A percentile compares a stretch with the other conserved stretches of the same genome.
These are phyloP conservation scores for Phytophthora capsici DNA, from an alignment of 352 stramenopile species.

Conservation along the genomic window DNA sequence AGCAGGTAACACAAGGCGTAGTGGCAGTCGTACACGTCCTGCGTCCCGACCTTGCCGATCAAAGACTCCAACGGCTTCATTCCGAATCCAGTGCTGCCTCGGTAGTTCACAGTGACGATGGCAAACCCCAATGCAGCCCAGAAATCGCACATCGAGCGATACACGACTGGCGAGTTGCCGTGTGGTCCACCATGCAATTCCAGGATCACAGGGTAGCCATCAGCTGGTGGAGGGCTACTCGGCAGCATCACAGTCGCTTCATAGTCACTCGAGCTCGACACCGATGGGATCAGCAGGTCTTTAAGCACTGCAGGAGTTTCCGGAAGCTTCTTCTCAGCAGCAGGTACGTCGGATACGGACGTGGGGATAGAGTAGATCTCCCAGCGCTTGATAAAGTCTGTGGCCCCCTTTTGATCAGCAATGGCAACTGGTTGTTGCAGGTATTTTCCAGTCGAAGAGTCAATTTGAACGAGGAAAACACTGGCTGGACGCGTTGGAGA, in stretches of 20 bases:
- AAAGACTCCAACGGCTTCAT: slow-evolving; percentile 90
- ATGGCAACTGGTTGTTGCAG: slow-evolving; percentile 42
- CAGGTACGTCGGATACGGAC: slow-evolving; percentile 52
- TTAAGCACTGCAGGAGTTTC: slow-evolving; percentile 42
- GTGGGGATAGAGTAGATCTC: slow-evolving; percentile 63
- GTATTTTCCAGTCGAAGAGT: slow-evolving; percentile 53
- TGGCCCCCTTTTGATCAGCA: slow-evolving; percentile 48
- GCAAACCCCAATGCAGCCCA: slow-evolving; percentile 91
- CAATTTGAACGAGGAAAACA: slow-evolving; percentile 63
- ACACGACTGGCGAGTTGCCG: slow-evolving; percentile 85
- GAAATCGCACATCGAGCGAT: slow-evolving; percentile 89
- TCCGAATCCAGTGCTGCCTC: slow-evolving; percentile 95
- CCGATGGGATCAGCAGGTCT: slow-evolving; percentile 55
- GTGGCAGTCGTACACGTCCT: slow-evolving; percentile 95
- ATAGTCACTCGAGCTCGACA: slow-evolving; percentile 59
- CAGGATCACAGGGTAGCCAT: slow-evolving; percentile 80
- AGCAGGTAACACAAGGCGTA: slow-evolving; percentile 80
- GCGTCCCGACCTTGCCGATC: slow-evolving; percentile 87
- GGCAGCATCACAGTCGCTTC: slow-evolving; percentile 85
- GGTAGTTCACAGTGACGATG: slow-evolving; percentile 95
- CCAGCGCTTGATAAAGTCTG: slow-evolving; percentile 62
- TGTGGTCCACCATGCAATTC: slow-evolving; percentile 95
- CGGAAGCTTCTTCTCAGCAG: slow-evolving; percentile 41
- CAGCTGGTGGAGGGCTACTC: slow-evolving; percentile 31
- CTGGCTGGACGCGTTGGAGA: slow-evolving; percentile 64